phyloP scores from a whole-genome alignment of 1,139 yeast species.

The Suhomyces kunorum region DNA sequence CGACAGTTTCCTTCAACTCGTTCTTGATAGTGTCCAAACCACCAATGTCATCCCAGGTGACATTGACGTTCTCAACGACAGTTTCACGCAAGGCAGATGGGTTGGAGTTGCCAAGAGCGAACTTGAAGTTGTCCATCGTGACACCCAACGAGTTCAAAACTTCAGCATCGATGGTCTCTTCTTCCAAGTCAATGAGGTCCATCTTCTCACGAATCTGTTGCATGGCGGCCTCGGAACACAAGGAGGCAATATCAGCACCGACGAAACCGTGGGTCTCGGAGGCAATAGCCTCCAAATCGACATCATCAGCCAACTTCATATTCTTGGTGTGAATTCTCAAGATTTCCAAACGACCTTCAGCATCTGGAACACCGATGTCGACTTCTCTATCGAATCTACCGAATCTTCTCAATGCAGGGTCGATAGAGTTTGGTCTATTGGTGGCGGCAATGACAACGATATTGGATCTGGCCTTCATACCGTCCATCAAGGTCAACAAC shows the following conservation, averaged over 20 bases:
- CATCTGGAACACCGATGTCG: slow-evolving; percentile 98
- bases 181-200: slow-evolving; percentile 97
- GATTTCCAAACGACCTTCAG: slow-evolving; percentile 96
- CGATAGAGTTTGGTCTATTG: slow-evolving; percentile 97
- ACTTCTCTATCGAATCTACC: slow-evolving; percentile 99
- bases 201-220: slow-evolving; percentile 97
- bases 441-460: slow-evolving; percentile 89
- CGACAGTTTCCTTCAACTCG: slow-evolving; percentile 97
- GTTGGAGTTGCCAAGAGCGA: slow-evolving; percentile 95
- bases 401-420: slow-evolving; percentile 96
- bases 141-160: slow-evolving; percentile 95
- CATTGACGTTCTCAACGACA: slow-evolving; percentile 96
- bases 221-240: slow-evolving; percentile 97
- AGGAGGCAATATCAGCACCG: slow-evolving; percentile 80
- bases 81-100: slow-evolving; percentile 99
- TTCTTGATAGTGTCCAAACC: slow-evolving; percentile 94
- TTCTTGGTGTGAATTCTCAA: slow-evolving; percentile 85
- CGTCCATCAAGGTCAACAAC: slow-evolving; percentile 95
- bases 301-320: slow-evolving; percentile 95
- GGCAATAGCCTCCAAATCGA: slow-evolving; percentile 86
- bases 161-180: slow-evolving; percentile 97
- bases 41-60: slow-evolving; percentile 97
- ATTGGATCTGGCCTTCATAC: slow-evolving; percentile 98
- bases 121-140: slow-evolving; percentile 98
- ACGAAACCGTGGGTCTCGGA: slow-evolving; percentile 92